Evolutionary conservation across 768 basidiomycete genomes (phyloP).

Genomic region (Kwoniella dendrophila): DNA sequence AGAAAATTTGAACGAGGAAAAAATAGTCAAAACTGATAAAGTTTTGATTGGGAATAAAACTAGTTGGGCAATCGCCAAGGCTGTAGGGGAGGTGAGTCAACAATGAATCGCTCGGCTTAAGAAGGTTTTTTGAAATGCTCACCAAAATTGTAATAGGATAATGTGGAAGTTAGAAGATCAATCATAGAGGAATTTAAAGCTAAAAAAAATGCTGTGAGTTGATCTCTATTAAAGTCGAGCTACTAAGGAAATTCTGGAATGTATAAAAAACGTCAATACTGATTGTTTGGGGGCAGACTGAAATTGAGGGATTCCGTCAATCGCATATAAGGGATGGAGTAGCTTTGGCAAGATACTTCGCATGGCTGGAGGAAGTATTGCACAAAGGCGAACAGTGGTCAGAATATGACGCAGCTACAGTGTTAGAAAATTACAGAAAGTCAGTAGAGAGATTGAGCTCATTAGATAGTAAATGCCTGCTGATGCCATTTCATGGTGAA

Average conservation of each 20-base stretch:
- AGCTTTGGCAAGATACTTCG: constrained; percentile 81
- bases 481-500: neutral
- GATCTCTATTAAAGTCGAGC: no score
- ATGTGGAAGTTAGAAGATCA: constrained; percentile 67
- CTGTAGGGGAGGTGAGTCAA: constrained; percentile 67
- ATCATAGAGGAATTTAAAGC: constrained; percentile 68
- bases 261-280: neutral
- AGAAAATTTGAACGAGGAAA: constrained; percentile 37
- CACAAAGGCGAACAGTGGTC: constrained; percentile 64
- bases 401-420: constrained; percentile 78
- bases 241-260: no score
- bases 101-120: neutral
- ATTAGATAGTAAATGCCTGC: neutral
- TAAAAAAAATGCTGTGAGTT: constrained; percentile 55
- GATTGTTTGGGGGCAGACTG: constrained; percentile 57
- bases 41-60: constrained; percentile 76
- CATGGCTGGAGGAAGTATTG: constrained; percentile 89
- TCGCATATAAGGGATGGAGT: constrained; percentile 86
- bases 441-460: constrained; percentile 57
- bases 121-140: neutral
- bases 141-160: constrained; percentile 58
- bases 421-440: constrained; percentile 79
- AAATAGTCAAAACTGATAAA: constrained; percentile 56
- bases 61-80: constrained; percentile 77
- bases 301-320: constrained; percentile 86